Percentiles rank a stretch among this genome's conserved stretches.
Conservation (phyloP, 768 basidiomycete species). For the Trametes cinnabarina region DNA sequence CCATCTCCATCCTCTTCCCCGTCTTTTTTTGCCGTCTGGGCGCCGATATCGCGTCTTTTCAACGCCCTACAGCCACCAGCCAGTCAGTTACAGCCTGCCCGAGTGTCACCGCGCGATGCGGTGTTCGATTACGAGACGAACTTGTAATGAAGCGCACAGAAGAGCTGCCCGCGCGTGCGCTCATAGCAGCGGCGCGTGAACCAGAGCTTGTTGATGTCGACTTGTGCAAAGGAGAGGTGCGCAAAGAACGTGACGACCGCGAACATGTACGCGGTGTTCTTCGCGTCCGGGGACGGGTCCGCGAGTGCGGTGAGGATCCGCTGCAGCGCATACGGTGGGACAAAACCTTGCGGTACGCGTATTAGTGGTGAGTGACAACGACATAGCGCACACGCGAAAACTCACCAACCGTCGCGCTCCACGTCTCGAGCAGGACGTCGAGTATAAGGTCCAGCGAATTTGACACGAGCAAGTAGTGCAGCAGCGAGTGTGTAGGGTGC, state of each 20-base stretch:
- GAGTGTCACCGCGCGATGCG: too few species aligned
- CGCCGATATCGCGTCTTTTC: slow-evolving; percentile 55
- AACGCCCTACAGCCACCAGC: slow-evolving; percentile 40
- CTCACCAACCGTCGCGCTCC: slow-evolving; percentile 53
- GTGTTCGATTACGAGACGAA: too few species aligned
- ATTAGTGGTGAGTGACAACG: slow-evolving; percentile 9
- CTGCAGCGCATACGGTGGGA: slow-evolving; percentile 63
- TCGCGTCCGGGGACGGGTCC: slow-evolving; percentile 38
- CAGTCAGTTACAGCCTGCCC: background rate
- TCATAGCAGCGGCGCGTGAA: slow-evolving; percentile 69
- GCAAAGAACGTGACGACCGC: slow-evolving; percentile 57
- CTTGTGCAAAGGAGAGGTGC: slow-evolving; percentile 66
- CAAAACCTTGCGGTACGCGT: slow-evolving; percentile 49
- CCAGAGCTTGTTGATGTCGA: slow-evolving; percentile 64
- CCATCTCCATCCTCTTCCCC: slow-evolving; percentile 32
- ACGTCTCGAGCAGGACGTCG: slow-evolving; percentile 55
- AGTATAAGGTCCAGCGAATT: slow-evolving; percentile 70
- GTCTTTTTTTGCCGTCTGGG: slow-evolving; percentile 36
- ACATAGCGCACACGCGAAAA: slow-evolving; percentile 17
- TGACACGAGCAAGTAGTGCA: slow-evolving; percentile 60
- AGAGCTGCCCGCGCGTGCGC: slow-evolving; percentile 67
- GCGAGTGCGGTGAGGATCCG: slow-evolving; percentile 55
- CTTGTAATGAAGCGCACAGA: slow-evolving; percentile 69
- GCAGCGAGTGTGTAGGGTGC: slow-evolving; percentile 53
- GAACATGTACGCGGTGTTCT: slow-evolving; percentile 54